Base-by-base conservation (phyloP, 225 moss, liverwort and hornwort genomes). In the Pleurozium schreberi region DNA sequence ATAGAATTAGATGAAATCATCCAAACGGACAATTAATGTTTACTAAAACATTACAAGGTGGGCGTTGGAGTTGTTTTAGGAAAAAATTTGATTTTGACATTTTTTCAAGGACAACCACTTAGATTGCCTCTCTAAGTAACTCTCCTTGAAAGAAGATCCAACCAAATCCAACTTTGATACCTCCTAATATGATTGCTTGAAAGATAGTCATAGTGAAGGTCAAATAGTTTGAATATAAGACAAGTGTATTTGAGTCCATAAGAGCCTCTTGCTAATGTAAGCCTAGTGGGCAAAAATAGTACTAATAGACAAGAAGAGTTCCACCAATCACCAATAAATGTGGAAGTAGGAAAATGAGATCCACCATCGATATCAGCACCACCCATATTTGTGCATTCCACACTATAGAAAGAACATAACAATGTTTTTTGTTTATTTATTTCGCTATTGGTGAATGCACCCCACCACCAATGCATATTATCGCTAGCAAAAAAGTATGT, bases 241-340 rank as follows among this genome's bases (percentile, higher is more conserved):
- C 52, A 76, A 52, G 34, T 52, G 52, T 22, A 3, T 2, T 52
- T 0, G 2, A 8, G 1, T 8, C 21, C 50, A 8, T 4, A 74
- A 20, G 4, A 31, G 1, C 11, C 12, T 31, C 31, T 0, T 28
- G 0, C 28, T 28, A 17, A 57, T 2, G 10, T 43, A 3, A 43
- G 1, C 6, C 3, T 0, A 0, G 0, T 71, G 9, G 27, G 5
- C 70, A 14, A 27, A 42, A 27, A 43, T 27, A 27, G 9, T 16
- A 28, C 3, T 45, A 3, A 3, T 27, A 71, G 17, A 71, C 16
- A 3, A 43, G 3, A 28, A 28, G 17, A 17, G 16, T 43, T 71
- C 43, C 14, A 43, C 1, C 2, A 0, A 42, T 42, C 27, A 26
- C 26, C 1, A 1, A 1, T 70, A 3, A 16, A 0, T 0, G 8